Conservation (phyloP, 139 green algal genomes). For the Picochlorum costavermella region DNA sequence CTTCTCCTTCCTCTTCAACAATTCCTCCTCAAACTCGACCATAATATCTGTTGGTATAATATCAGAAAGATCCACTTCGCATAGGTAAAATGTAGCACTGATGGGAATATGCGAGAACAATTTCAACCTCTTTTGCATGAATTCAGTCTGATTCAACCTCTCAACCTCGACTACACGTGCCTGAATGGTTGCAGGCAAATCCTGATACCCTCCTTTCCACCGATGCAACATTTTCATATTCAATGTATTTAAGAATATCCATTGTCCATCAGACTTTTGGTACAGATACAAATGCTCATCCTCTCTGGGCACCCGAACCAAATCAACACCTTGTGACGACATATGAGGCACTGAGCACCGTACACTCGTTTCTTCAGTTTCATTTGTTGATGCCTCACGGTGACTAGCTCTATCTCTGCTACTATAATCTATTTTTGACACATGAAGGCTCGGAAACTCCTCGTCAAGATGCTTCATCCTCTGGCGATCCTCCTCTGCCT, state of each 20-base stretch:
- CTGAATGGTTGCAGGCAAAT: constrained; percentile 42
- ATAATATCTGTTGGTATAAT: constrained; percentile 50
- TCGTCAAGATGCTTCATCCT: too few relatives aligned
- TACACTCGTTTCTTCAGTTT: too few relatives aligned
- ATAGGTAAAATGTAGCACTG: constrained; percentile 33
- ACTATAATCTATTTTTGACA: too few relatives aligned
- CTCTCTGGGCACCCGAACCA: too few relatives aligned
- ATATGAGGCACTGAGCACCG: too few relatives aligned
- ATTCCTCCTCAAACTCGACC: constrained; percentile 57
- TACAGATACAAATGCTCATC: neutral
- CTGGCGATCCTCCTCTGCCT: too few relatives aligned
- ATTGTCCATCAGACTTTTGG: constrained; percentile 51
- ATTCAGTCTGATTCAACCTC: constrained; percentile 42
- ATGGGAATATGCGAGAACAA: constrained; percentile 64
- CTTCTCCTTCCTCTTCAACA: constrained; percentile 38
- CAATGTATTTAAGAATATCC: constrained; percentile 67
- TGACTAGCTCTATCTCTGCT: too few relatives aligned
- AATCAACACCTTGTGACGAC: too few relatives aligned
- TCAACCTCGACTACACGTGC: constrained; percentile 67
- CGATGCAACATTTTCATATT: constrained; percentile 55
- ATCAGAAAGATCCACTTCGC: constrained; percentile 39
- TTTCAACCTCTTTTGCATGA: constrained; percentile 40
- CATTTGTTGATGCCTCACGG: too few relatives aligned
- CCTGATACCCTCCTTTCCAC: constrained; percentile 33
- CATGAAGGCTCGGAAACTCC: too few relatives aligned